A percentile compares a stretch with the other conserved stretches of the same genome.
Evolutionary conservation across 345 rosid species (phyloP).

Genomic region (Eucalyptus urophylla): DNA sequence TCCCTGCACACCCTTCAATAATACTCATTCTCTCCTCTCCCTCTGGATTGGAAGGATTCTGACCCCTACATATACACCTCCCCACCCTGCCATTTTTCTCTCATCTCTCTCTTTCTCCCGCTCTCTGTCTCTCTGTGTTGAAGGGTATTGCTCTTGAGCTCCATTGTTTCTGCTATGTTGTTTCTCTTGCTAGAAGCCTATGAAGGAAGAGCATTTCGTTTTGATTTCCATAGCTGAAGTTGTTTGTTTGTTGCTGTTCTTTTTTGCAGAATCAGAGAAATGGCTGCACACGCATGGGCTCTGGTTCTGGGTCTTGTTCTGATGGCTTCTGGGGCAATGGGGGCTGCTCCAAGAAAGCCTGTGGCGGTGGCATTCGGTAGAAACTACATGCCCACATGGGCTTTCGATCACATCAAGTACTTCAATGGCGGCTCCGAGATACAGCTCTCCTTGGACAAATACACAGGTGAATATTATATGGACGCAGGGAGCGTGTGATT

Average conservation of each 20-base stretch:
- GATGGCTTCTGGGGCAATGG: slow-evolving; percentile 41
- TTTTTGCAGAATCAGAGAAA: background rate
- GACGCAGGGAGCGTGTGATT: background rate
- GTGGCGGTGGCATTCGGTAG: slow-evolving; percentile 57
- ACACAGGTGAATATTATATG: slow-evolving; percentile 34
- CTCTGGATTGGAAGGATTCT: background rate
- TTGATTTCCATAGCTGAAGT: background rate
- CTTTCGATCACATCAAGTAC: slow-evolving; percentile 88
- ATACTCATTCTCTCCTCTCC: background rate
- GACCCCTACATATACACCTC: background rate
- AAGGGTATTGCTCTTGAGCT: background rate
- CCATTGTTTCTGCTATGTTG: background rate
- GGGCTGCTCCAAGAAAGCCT: slow-evolving; percentile 41
- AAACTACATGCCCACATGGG: slow-evolving; percentile 82
- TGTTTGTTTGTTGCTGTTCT: background rate
- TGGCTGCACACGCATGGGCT: slow-evolving; percentile 12
- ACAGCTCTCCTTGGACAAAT: slow-evolving; percentile 59
- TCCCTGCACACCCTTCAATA: background rate
- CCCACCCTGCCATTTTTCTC: background rate
- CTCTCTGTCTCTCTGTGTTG: background rate
- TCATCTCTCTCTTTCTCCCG: background rate
- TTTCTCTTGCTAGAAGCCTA: background rate
- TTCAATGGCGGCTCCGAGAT: slow-evolving; percentile 62
- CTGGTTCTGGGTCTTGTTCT: slow-evolving; percentile 11
- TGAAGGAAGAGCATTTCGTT: background rate